Evolutionary conservation across 768 basidiomycete genomes (phyloP).

Genomic region (Leccinum longicurvipes): DNA sequence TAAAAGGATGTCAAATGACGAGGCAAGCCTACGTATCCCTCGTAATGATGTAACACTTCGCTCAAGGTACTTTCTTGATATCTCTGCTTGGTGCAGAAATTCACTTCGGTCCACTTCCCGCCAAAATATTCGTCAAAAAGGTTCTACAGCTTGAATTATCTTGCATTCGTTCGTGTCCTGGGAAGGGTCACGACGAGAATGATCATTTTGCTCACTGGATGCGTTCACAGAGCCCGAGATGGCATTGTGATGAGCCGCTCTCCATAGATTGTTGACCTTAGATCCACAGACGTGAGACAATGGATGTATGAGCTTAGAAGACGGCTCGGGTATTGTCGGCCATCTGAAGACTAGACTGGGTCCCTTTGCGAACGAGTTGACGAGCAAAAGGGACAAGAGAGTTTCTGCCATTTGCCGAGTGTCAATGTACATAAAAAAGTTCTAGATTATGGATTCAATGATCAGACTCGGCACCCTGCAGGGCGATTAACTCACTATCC

Average conservation of each 20-base stretch:
- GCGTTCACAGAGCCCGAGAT: slow-evolving; percentile 23
- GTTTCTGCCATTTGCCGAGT: slow-evolving; percentile 48
- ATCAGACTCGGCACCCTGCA: too few relatives aligned
- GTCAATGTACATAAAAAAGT: too few relatives aligned
- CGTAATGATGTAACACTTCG: too few relatives aligned
- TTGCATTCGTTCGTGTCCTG: slow-evolving; percentile 43
- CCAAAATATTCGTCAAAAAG: too few relatives aligned
- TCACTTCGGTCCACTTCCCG: too few relatives aligned
- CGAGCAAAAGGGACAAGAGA: slow-evolving; percentile 75
- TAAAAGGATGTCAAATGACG: too few relatives aligned
- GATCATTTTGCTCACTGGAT: background rate
- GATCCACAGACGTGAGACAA: slow-evolving; percentile 45
- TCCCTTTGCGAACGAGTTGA: slow-evolving; percentile 80
- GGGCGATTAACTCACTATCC: background rate
- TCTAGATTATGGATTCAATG: too few relatives aligned
- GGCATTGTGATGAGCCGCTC: slow-evolving; percentile 54
- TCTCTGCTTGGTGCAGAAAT: too few relatives aligned
- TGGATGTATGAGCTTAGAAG: slow-evolving; percentile 70
- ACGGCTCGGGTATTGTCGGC: slow-evolving; percentile 68
- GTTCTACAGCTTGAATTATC: too few relatives aligned
- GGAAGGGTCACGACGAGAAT: background rate
- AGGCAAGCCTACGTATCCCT: too few relatives aligned
- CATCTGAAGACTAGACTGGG: slow-evolving; percentile 78
- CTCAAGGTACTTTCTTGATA: too few relatives aligned
- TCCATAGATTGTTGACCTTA: slow-evolving; percentile 72